Evolutionary conservation across 2,329 filamentous ascomycete species (phyloP), one percentile per base, ranked within the genome.

Genomic region (Zalaria sp.): DNA sequence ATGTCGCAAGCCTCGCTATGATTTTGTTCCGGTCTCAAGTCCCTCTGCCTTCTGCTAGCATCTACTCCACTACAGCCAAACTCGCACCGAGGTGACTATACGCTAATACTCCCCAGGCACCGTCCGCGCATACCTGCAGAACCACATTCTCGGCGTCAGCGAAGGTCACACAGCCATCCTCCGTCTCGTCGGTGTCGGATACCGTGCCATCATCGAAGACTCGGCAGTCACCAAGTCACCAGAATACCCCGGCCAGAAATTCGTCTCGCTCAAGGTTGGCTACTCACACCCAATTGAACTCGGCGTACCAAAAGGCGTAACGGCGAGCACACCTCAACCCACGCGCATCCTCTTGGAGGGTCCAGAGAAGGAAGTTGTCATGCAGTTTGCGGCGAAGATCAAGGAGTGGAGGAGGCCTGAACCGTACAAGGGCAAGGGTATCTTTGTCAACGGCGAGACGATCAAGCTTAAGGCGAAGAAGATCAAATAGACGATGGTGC

Each of bases 351-450:
- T 98, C 53, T 67, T 98, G 34, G 87, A 98, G 67, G 87, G 91
- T 5, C 73, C 81, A 40, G 77, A 96, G 59, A 87, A 86, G 59
- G 81, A 93, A 63, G 73, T 80, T 38, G 78, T 98, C 48, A 91
- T 87, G 73, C 79, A 83, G 44, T 95, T 96, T 62, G 91, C 91
- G 11, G 91, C 91, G 1, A 71, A 80, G 53, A 93, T 98, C 51
- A 73, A 86, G 53, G 75, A 71, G 63, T 96, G 89, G 89, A 80
- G 91, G 58, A 75, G 75, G 49, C 91, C 91, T 27, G 91, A 98
- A 67, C 91, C 91, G 50, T 98, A 98, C 66, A 98, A 98, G 77
- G 91, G 91, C 51, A 96, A 98, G 77, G 91, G 91, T 54, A 93
- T 98, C 53, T 98, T 96, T 61, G 81, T 98, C 54, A 93, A 96